Percentiles rank a stretch among this genome's conserved stretches.
These are phyloP conservation scores for Glycyrrhiza uralensis DNA, from an alignment of 306 rosid genomes.

Conservation along the genomic window DNA sequence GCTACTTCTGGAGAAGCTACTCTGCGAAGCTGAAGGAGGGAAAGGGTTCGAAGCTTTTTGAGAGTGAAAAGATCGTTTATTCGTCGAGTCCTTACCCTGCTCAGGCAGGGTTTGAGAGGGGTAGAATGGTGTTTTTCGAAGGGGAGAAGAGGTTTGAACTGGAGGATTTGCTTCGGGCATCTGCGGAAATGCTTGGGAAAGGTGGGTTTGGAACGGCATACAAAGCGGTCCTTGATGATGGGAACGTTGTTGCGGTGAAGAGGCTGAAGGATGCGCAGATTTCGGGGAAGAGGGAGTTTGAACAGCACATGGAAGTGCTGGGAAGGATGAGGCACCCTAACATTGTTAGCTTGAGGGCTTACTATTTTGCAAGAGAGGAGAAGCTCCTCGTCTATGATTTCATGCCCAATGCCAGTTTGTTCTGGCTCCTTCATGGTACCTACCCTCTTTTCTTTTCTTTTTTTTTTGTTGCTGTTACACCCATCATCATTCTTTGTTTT, in stretches of 20 bases:
- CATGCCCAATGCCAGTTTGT: conserved; percentile 91
- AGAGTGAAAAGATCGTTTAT: conserved; percentile 81
- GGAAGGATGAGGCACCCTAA: conserved; percentile 66
- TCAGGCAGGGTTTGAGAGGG: conserved; percentile 66
- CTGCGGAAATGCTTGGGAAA: conserved; percentile 97
- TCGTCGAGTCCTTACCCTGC: conserved; percentile 84
- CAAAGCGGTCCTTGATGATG: conserved; percentile 90
- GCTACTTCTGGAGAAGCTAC: conserved; percentile 69
- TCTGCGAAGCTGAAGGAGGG: conserved; percentile 40
- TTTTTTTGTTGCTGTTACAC: not conserved
- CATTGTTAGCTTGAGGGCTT: conserved; percentile 76
- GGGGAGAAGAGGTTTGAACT: conserved; percentile 82
- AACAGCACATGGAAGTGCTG: conserved; percentile 84
- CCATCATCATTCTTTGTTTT: not conserved
- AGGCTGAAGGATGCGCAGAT: conserved; percentile 82
- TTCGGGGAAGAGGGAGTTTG: conserved; percentile 80
- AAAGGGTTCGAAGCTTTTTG: conserved; percentile 53
- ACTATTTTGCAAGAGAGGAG: conserved; percentile 86
- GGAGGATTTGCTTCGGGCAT: conserved; percentile 87
- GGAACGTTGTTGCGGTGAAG: conserved; percentile 89
- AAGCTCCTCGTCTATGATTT: conserved; percentile 80
- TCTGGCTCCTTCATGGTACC: conserved; percentile 95
- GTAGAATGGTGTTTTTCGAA: conserved; percentile 88
- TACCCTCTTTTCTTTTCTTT: not conserved
- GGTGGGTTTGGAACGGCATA: conserved; percentile 99